Base-by-base conservation (phyloP, 2,329 filamentous ascomycete genomes). In the Grosmannia serpens region DNA sequence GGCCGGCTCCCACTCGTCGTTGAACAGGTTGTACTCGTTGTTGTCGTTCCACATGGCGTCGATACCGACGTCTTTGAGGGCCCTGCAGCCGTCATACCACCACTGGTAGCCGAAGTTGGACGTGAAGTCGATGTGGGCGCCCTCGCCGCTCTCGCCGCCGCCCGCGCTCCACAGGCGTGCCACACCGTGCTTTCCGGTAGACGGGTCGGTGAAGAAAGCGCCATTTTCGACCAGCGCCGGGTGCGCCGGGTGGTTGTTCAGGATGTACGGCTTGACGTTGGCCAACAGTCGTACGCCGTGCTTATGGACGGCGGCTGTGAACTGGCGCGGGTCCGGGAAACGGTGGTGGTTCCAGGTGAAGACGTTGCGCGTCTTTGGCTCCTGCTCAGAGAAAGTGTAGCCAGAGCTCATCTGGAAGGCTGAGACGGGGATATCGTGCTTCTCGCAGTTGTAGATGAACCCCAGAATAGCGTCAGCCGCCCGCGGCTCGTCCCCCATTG, bases 31-130 rank as follows among this genome's bases (percentile, higher is more conserved):
- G 67, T 88, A 89, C 68, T 89, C 86, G 63, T 89, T 89, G 70
- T 89, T 89, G 67, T 89, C 86, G 63, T 89, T 89, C 86, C 87
- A 89, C 72, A 89, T 88, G 53, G 79, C 85, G 63, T 88, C 85
- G 58, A 89, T 85, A 1, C 86, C 86, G 10, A 81, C 71, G 29
- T 79, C 72, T 58, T 82, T 82, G 1, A 89, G 74, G 55, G 76
- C 77, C 60, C 80, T 77, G 10, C 87, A 81, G 1, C 86, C 86
- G 1, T 87, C 74, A 61, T 82, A 86, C 87, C 87, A 89, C 83
- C 85, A 89, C 20, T 83, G 73, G 65, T 82, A 89, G 0, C 83
- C 86, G 0, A 78, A 77, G 26, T 79, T 74, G 0, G 84, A 87
- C 0, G 86, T 87, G 64, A 89, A 89, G 68, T 89, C 87, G 52